Base-by-base conservation (phyloP, 805 yeast genomes). In the Sugiyamaella americana region DNA sequence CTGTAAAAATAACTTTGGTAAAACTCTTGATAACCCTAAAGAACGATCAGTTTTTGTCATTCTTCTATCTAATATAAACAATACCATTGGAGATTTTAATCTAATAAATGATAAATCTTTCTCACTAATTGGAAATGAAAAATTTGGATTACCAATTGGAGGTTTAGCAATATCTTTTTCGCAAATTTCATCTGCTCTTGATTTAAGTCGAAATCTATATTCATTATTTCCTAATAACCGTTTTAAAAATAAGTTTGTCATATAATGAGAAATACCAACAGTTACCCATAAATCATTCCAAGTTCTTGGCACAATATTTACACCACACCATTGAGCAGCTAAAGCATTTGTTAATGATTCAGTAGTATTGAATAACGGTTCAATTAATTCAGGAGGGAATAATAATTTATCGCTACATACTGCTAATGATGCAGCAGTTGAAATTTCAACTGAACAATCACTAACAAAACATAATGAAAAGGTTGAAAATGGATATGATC, bases 21-120 rank as follows among this genome's bases (percentile, higher is more conserved):
- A 75, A 0, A 87, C 97, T 52, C 98, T 78, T 2, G 89, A 79
- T 50, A 93, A 70, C 1, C 98, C 98, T 63, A 93, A 84, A 0
- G 96, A 84, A 52, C 89, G 82, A 61, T 94, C 98, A 1, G 97
- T 87, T 60, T 93, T 93, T 1, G 96, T 89, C 95, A 93, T 87
- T 52, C 98, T 73, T 40, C 86, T 76, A 60, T 93, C 97, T 23
- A 93, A 68, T 35, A 91, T 88, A 57, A 78, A 84, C 40, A 93
- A 61, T 1, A 93, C 89, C 43, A 89, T 68, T 0, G 98, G 96
- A 0, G 96, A 82, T 58, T 93, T 93, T 41, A 91, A 66, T 38
- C 74, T 73, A 18, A 91, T 65, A 57, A 91, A 91, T 0, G 71
- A 73, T 4, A 91, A 63, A 55, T 86, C 94, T 17, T 67, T 65